Evolutionary conservation across 768 basidiomycete species (phyloP), one percentile per base, ranked within the genome.

Genomic region (Mycena amicta): DNA sequence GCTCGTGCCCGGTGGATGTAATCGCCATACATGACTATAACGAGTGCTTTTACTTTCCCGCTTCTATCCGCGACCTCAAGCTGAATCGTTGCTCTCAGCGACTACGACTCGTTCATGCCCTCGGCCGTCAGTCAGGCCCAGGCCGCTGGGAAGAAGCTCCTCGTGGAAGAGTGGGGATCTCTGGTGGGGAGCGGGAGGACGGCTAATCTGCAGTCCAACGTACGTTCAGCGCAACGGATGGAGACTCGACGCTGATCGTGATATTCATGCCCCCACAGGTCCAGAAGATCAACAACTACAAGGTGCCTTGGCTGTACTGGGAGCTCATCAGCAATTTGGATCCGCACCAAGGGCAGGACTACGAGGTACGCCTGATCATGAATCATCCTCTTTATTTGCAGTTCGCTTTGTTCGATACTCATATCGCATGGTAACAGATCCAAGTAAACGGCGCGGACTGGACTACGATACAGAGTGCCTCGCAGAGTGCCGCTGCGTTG

Each of bases 271-370:
- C 26, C 40, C n/a, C 26, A 18, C 39, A 53, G 52, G 70, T 72
- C 3, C 63, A 65, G 46, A 70, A 68, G 51, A 72, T 75, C 62
- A 70, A 71, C 40, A 71, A 66, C 28, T 72, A 72, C 20, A 73
- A 73, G 53, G 68, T 77, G 18, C 68, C 75, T 6, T 75, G 72
- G 74, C 49, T 75, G n/a, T 75, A 76, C 59, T 76, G 76, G 74
- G 68, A 77, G 57, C 68, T 74, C 25, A 60, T 77, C 45, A 75
- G 69, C 30, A 74, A 75, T 56, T 52, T 66, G 5, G 75, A 75
- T 50, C 72, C 73, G 11, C 72, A 74, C 53, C 67, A 74, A 54
- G 57, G 71, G 52, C 30, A 68, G 55, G 68, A 69, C 40, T 69
- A 67, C 40, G 67, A 61, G 67, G 68, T 65, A 55, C 25, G 52